These are phyloP conservation scores for Cladophialophora carrionii DNA, from an alignment of 2,329 filamentous ascomycete genomes.

Conservation along the genomic window DNA sequence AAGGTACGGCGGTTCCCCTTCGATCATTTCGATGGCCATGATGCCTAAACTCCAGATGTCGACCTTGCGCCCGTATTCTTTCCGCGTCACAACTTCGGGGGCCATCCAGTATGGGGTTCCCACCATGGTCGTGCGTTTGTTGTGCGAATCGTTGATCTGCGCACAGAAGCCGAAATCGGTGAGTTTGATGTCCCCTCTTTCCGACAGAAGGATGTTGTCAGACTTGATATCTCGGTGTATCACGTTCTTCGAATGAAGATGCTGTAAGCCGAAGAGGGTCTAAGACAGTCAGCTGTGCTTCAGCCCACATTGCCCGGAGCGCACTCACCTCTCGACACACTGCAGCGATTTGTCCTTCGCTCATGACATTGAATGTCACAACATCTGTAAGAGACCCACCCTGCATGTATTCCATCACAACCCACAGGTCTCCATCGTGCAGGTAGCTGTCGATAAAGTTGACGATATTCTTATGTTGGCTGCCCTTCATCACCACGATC, in stretches of 20 bases:
- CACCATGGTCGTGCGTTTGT: slow-evolving; percentile 98
- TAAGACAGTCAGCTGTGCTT: slow-evolving; percentile 42
- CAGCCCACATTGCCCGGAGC: not conserved
- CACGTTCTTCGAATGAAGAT: slow-evolving; percentile 94
- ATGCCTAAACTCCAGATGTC: slow-evolving; percentile 99
- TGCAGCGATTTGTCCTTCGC: slow-evolving; percentile 92
- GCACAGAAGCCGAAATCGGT: slow-evolving; percentile 99
- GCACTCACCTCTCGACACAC: slow-evolving; percentile 79
- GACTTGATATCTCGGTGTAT: slow-evolving; percentile 99
- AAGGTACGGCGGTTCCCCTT: slow-evolving; percentile 94
- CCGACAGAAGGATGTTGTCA: slow-evolving; percentile 91
- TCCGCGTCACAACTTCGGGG: slow-evolving; percentile 93
- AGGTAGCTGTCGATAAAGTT: slow-evolving; percentile 99
- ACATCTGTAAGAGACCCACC: slow-evolving; percentile 96
- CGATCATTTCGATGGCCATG: slow-evolving; percentile 99
- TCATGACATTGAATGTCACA: slow-evolving; percentile 99
- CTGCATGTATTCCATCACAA: slow-evolving; percentile 99
- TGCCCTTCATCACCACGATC: slow-evolving; percentile 98
- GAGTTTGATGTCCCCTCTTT: slow-evolving; percentile 95
- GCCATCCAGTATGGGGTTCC: slow-evolving; percentile 99
- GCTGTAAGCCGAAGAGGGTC: slow-evolving; percentile 87
- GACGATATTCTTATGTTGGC: slow-evolving; percentile 96
- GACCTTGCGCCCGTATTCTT: slow-evolving; percentile 97
- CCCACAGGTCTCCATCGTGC: slow-evolving; percentile 88
- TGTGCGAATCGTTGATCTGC: slow-evolving; percentile 95